Conservation (phyloP, 2,329 filamentous ascomycete species). For the Aureobasidium sp. region DNA sequence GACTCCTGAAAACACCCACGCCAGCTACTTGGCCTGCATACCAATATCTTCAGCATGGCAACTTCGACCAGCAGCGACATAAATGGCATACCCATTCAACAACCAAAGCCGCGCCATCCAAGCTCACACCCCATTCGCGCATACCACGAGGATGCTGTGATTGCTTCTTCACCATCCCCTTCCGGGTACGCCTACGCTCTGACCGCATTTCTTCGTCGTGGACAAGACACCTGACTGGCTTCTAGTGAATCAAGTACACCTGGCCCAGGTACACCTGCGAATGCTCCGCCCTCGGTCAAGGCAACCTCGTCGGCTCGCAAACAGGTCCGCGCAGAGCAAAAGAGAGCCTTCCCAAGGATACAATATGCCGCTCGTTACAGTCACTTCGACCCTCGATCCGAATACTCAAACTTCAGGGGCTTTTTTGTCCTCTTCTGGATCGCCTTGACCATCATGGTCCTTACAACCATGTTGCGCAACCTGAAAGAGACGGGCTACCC, state of each 20-base stretch:
- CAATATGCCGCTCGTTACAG: conserved; percentile 86
- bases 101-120: conserved; percentile 22
- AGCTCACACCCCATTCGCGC: conserved; percentile 17
- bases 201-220: neutral
- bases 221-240: conserved; percentile 1
- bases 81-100: conserved; percentile 15
- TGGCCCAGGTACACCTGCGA: conserved; percentile 72
- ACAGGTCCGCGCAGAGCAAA: conserved; percentile 65
- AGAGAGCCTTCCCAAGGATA: conserved; percentile 81
- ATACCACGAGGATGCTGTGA: conserved; percentile 10
- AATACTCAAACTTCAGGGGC: conserved; percentile 89
- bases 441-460: conserved; percentile 89
- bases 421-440: conserved; percentile 99
- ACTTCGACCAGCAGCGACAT: neutral
- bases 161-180: neutral
- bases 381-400: conserved; percentile 87
- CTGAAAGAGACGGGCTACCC: conserved; percentile 89
- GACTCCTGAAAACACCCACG: neutral
- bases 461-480: conserved; percentile 88
- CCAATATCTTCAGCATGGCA: neutral
- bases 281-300: conserved; percentile 87
- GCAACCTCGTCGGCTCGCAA: conserved; percentile 79
- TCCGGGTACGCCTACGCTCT: conserved; percentile 11
- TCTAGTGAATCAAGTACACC: conserved; percentile 57
- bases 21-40: neutral